Conservation (phyloP, 495 filamentous ascomycete genomes). For the Aspergillus funiculosus region DNA sequence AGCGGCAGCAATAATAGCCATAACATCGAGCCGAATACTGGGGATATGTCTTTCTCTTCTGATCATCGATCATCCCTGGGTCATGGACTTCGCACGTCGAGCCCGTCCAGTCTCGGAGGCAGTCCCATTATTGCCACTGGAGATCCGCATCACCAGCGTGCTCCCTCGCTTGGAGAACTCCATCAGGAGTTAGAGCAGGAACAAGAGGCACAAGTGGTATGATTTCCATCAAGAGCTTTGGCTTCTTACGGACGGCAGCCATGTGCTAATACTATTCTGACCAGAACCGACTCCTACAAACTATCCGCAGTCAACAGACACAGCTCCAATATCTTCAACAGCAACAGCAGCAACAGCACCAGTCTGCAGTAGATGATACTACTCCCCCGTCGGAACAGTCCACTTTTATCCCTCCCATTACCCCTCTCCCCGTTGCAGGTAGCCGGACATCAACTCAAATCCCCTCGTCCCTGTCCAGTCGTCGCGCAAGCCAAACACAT, state of each 20-base stretch:
- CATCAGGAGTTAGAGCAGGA: conserved; percentile 94
- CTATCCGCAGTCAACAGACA: conserved; percentile 82
- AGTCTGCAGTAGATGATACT: conserved; percentile 54
- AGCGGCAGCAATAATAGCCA: conserved; percentile 44
- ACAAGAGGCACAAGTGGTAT: conserved; percentile 88
- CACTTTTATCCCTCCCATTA: conserved; percentile 42
- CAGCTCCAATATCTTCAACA: conserved; percentile 66
- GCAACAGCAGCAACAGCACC: conserved; percentile 30
- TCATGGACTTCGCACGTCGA: conserved; percentile 47
- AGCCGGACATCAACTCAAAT: conserved; percentile 29
- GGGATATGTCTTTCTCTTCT: conserved; percentile 27
- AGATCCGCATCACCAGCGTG: conserved; percentile 59
- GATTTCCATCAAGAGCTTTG: not conserved
- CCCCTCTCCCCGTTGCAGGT: conserved; percentile 28
- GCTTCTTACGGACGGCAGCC: not conserved
- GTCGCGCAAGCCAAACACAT: conserved; percentile 40
- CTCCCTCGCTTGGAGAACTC: conserved; percentile 86
- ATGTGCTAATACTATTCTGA: not conserved
- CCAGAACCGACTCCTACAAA: conserved; percentile 82
- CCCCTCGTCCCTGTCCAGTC: conserved; percentile 45
- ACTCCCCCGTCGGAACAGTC: conserved; percentile 61
- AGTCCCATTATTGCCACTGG: conserved; percentile 54
- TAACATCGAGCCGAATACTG: conserved; percentile 50
- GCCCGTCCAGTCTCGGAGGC: conserved; percentile 50
- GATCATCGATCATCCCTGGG: conserved; percentile 44